Evolutionary conservation across 2,329 filamentous ascomycete genomes (phyloP), one percentile per base, ranked within the genome.

Genomic region (Diaporthe sp.): DNA sequence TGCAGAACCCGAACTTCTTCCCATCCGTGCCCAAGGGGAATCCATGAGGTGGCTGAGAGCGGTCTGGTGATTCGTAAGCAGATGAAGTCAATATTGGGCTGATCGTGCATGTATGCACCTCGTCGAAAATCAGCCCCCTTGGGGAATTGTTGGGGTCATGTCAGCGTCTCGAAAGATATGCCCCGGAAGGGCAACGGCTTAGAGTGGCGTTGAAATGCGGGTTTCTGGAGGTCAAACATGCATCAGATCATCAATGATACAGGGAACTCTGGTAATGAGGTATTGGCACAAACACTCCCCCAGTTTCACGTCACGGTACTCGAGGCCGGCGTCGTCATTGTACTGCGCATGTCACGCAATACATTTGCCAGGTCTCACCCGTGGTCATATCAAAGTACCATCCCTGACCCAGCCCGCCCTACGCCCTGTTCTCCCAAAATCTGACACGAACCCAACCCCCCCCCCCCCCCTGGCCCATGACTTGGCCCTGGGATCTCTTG

Each of bases 1-100:
- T 98, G 76, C 93, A 91, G 77, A 93, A 95, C 81, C 94, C 95
- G 1, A 90, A 89, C 37, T 91, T 94, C 76, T 98, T 98, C 81
- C 97, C 97, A 1, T 94, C 94, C 57, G 95, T 97, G 1, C 96
- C 96, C 2, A 94, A 91, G 71, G 90, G 90, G 55, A 80, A 86
- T 10, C 89, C 89, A 0, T 84, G 82, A 76, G 19, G 12, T 49
- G 71, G n/a, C 28, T 37, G 65, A n/a, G 57, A 34, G 46, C 34
- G 28, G 39, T 58, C 44, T 5, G 55, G 57, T 17, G 22, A 39
- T 60, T 58, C 37, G 71, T 60, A 28, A 65, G 58, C 53, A 80
- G 79, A 76, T 82, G 71, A 79, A 75, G 67, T 75, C 70, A 68
- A 65, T 74, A 53, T 71, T 55, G 42, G 71, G 51, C 39, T 6